Conservation (phyloP, 2,329 filamentous ascomycete genomes). For the Knufia petricola region DNA sequence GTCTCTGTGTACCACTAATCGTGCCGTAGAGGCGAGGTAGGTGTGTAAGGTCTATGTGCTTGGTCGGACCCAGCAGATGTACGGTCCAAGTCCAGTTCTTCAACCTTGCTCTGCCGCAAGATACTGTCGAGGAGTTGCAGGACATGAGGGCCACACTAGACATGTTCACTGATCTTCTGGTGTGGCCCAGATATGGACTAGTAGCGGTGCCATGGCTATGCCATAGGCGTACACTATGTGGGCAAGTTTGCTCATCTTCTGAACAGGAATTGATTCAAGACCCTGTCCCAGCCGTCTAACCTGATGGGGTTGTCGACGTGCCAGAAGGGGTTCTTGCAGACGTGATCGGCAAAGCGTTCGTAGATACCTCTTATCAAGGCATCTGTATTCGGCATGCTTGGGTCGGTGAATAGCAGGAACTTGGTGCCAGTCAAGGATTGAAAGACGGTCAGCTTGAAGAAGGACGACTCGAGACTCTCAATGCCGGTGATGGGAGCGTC, state of each 20-base stretch:
- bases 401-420: slow-evolving; percentile 90
- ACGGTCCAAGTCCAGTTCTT: too few relatives aligned
- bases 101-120: too few relatives aligned
- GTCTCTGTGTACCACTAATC: too few relatives aligned
- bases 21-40: too few relatives aligned
- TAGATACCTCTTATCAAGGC: slow-evolving; percentile 76
- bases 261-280: slow-evolving; percentile 70
- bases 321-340: slow-evolving; percentile 99
- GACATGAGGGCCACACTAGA: too few relatives aligned
- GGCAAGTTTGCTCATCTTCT: slow-evolving; percentile 29
- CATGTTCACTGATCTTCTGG: too few relatives aligned
- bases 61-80: too few relatives aligned
- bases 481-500: slow-evolving; percentile 51
- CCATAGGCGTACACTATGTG: too few relatives aligned
- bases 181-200: too few relatives aligned
- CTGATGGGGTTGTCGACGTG: slow-evolving; percentile 94
- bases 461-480: slow-evolving; percentile 85
- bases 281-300: slow-evolving; percentile 89
- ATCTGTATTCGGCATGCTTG: slow-evolving; percentile 77
- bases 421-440: slow-evolving; percentile 90
- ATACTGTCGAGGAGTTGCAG: too few relatives aligned
- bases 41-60: too few relatives aligned
- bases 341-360: slow-evolving; percentile 90
- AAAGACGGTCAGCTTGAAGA: slow-evolving; percentile 94
- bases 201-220: too few relatives aligned